phyloP scores from a whole-genome alignment of 441 rosid species.

The Brassica hybrid region DNA sequence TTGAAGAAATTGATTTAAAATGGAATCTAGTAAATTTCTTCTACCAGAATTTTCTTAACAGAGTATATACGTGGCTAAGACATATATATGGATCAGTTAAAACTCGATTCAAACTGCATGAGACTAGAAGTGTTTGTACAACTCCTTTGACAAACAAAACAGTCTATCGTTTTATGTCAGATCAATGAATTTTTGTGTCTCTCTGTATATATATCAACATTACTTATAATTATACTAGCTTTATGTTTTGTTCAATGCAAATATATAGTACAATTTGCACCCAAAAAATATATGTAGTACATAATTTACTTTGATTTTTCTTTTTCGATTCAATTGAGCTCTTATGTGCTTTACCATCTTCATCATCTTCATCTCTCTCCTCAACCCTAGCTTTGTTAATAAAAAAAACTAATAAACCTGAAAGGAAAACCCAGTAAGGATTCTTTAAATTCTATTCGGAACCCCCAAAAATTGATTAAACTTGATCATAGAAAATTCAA shows the following conservation, averaged over 20 bases:
- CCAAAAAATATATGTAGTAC: neutral
- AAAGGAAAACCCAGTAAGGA: neutral
- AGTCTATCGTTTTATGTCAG: neutral
- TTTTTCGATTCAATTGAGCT: conserved; percentile 11
- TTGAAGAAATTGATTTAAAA: neutral
- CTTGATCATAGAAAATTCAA: conserved; percentile 12
- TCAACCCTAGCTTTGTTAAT: conserved; percentile 24
- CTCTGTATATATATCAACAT: conserved; percentile 7
- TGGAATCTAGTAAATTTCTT: neutral
- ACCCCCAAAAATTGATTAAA: neutral
- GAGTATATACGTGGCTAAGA: conserved; percentile 14
- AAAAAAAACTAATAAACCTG: neutral
- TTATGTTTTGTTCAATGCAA: neutral
- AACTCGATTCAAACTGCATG: conserved; percentile 2
- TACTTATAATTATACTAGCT: conserved; percentile 2
- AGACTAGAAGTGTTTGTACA: conserved; percentile 14
- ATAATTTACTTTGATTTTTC: neutral
- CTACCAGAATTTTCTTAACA: conserved; percentile 6
- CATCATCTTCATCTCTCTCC: conserved; percentile 10
- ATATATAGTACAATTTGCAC: neutral
- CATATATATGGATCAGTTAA: conserved; percentile 1
- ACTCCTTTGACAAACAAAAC: neutral
- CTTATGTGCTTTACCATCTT: conserved; percentile 2
- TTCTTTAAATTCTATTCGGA: conserved; percentile 13
- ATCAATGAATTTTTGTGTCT: conserved; percentile 18